Percentiles rank a stretch among this genome's conserved stretches.
Evolutionary conservation across 208 protist genomes (phyloP).

Genomic region (Lotmaria passim): DNA sequence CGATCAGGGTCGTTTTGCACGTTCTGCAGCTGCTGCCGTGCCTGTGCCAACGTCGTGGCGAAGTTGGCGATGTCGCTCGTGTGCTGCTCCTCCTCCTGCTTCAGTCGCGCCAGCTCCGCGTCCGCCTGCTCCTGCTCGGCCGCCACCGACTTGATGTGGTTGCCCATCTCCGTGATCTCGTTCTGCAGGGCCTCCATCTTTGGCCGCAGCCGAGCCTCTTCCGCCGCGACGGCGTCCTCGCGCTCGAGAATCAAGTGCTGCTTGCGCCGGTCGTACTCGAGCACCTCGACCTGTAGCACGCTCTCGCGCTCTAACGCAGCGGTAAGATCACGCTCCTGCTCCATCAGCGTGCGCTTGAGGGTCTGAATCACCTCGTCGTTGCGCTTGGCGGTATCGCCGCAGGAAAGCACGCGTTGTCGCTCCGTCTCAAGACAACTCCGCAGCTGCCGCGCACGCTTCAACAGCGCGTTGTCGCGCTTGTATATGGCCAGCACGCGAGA

Average conservation of each 20-base stretch:
- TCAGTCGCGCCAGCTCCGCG: conserved; percentile 45
- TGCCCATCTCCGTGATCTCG: conserved; percentile 77
- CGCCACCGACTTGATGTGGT: conserved; percentile 76
- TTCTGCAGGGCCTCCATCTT: conserved; percentile 77
- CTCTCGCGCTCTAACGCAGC: conserved; percentile 88
- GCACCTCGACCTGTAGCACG: conserved; percentile 90
- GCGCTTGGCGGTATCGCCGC: conserved; percentile 69
- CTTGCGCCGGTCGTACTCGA: conserved; percentile 91
- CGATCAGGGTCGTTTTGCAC: conserved; percentile 84
- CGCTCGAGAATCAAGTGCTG: conserved; percentile 87
- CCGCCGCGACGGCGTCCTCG: conserved; percentile 87
- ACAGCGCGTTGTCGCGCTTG: conserved; percentile 87
- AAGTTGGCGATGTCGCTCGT: conserved; percentile 65
- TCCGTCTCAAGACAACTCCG: conserved; percentile 83
- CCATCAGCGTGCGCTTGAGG: conserved; percentile 76
- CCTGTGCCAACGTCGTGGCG: conserved; percentile 61
- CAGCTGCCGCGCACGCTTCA: conserved; percentile 86
- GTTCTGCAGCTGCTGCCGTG: conserved; percentile 73
- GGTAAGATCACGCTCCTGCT: conserved; percentile 78
- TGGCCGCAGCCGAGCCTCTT: conserved; percentile 86
- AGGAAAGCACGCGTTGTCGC: conserved; percentile 67
- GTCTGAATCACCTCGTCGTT: conserved; percentile 89
- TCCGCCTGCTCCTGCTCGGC: conserved; percentile 47
- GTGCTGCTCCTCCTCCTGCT: conserved; percentile 60
- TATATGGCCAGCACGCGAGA: conserved; percentile 87